Base-by-base conservation (phyloP, 176 grass and related monocot species). In the Carex scoparia region DNA sequence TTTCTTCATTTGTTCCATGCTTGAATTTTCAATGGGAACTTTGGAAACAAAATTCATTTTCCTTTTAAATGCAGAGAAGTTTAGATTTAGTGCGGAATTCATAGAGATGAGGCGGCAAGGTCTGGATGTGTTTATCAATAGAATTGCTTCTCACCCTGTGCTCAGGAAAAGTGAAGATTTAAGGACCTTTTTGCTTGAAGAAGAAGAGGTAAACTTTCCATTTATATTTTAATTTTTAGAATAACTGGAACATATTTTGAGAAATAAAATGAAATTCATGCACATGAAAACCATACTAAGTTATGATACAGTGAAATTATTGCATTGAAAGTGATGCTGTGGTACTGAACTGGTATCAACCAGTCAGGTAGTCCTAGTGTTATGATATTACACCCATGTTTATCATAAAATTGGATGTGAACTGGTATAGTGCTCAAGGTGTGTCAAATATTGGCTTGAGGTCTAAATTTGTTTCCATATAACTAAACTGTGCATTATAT, bases 31-130 rank as follows among this genome's bases (percentile, higher is more conserved):
- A 27, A 30, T 73, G 69, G 51, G 14, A 46, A 58, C 6, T 1
- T 23, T 83, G 59, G 23, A 33, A 55, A 58, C 51, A 18, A 78
- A 16, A 33, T 57, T 56, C 11, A 2, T 79, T 85, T 58, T 86
- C 23, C 66, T 84, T 88, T 40, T 72, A 79, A 51, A 10, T 32
- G 80, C 73, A 99, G 96, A 99, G 82, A 99, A 99, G 78, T 99
- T 99, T 77, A 86, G 91, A 62, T 99, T 99, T 86, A 99, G 96
- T 68, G 87, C 91, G 70, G 96, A 99, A 67, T 99, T 99, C 84
- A 99, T 99, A 90, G 96, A 99, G 88, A 89, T 94, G 84, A 87
- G 96, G 31, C 87, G 96, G 82, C 96, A 95, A 86, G 96, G 90
- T 61, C 49, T 99, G 40, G 93, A 99, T 40, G 74, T 99, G 38